A percentile compares a stretch with the other conserved stretches of the same genome.
Evolutionary conservation across 2,329 filamentous ascomycete genomes (phyloP).

Genomic region (Talaromyces sp.): DNA sequence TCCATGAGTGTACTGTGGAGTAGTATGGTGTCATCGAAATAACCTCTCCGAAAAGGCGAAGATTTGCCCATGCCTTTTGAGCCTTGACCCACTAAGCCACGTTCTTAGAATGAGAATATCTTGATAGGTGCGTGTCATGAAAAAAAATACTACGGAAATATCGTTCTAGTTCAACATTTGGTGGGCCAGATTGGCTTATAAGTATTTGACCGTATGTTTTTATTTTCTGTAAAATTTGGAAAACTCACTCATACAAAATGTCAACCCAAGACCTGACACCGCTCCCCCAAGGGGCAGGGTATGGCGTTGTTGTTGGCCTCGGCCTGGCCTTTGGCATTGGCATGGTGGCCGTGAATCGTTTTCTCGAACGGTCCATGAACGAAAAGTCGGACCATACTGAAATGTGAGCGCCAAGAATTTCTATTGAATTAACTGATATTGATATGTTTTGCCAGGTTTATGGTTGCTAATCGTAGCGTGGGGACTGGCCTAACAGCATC

Average conservation of each 20-base stretch:
- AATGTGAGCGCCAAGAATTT: conserved; percentile 3
- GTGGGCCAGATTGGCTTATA: not conserved
- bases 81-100: not conserved
- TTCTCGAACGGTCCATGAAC: conserved; percentile 4
- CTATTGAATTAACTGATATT: not conserved
- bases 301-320: conserved; percentile 10
- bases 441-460: conserved; percentile 13
- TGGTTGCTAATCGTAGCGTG: conserved; percentile 21
- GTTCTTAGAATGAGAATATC: not conserved
- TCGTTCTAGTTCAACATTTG: not conserved
- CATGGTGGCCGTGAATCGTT: conserved; percentile 10
- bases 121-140: not conserved
- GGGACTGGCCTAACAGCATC: conserved; percentile 21
- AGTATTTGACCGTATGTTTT: not conserved
- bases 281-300: conserved; percentile 5
- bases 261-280: not conserved
- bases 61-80: not conserved
- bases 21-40: conserved; percentile 4
- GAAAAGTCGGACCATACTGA: conserved; percentile 10
- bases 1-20: conserved; percentile 7
- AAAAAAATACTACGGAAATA: not conserved
- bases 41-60: not conserved
- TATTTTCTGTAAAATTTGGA: not conserved
- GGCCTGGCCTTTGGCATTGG: conserved; percentile 9
- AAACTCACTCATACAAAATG: not conserved